Percentiles rank a stretch among this genome's conserved stretches.
Conservation (phyloP, 495 filamentous ascomycete genomes). For the Penicillium canescens region DNA sequence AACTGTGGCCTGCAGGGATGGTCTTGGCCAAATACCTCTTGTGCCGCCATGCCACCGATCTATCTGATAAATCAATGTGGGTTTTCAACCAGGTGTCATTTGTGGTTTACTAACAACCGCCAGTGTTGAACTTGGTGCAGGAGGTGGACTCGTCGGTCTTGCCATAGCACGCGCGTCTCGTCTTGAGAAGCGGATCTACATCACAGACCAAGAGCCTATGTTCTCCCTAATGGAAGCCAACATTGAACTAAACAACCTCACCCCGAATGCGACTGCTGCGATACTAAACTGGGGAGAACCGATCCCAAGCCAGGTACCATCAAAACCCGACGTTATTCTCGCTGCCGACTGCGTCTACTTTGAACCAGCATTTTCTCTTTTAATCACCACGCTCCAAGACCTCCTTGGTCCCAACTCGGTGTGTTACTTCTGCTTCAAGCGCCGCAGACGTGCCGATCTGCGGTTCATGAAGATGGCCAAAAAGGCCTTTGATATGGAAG, state of each 20-base stretch:
- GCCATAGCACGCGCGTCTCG: conserved; percentile 40
- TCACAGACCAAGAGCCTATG: conserved; percentile 90
- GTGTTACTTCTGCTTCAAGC: conserved; percentile 96
- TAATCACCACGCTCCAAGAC: conserved; percentile 74
- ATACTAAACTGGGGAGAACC: conserved; percentile 73
- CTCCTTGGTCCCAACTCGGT: conserved; percentile 60
- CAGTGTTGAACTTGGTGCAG: conserved; percentile 91
- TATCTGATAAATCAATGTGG: conserved; percentile 72
- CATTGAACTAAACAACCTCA: conserved; percentile 72
- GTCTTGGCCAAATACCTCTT: conserved; percentile 83
- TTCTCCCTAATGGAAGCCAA: conserved; percentile 79
- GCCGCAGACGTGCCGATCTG: conserved; percentile 73
- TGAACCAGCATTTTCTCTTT: conserved; percentile 87
- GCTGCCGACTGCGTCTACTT: conserved; percentile 98
- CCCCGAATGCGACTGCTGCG: conserved; percentile 56
- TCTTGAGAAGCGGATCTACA: conserved; percentile 51
- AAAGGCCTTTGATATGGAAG: conserved; percentile 63
- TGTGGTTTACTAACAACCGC: conserved; percentile 1
- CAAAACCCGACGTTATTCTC: conserved; percentile 72
- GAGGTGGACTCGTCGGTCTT: conserved; percentile 80
- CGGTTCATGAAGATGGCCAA: conserved; percentile 68
- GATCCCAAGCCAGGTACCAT: conserved; percentile 35
- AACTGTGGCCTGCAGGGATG: conserved; percentile 93
- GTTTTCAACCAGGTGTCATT: conserved; percentile 30
- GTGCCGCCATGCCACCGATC: conserved; percentile 57